Percentiles rank a stretch among this genome's conserved stretches.
These are phyloP conservation scores for Chionographis japonica DNA, from an alignment of 106 monocot species.

Conservation along the genomic window DNA sequence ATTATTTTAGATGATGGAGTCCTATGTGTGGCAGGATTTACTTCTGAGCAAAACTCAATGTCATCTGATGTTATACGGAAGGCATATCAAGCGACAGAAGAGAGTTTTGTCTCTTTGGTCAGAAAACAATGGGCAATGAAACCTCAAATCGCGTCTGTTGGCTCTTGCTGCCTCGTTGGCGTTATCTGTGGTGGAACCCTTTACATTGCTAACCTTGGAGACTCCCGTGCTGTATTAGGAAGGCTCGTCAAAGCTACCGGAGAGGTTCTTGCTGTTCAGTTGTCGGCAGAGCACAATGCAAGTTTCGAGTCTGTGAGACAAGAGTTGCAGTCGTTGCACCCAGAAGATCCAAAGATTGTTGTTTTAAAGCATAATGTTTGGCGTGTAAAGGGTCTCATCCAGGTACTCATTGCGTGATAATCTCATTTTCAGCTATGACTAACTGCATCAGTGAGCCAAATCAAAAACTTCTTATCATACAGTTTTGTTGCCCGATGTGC, in stretches of 20 bases:
- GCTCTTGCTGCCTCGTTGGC: too few species aligned
- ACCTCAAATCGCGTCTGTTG: background rate
- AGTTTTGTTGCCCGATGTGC: too few species aligned
- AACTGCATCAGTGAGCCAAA: too few species aligned
- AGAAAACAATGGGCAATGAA: slow-evolving; percentile 1
- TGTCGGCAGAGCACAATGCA: slow-evolving; percentile 1
- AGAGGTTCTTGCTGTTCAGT: slow-evolving; percentile 1
- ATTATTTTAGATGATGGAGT: background rate
- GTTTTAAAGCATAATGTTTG: slow-evolving; percentile 2
- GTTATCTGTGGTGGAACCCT: too few species aligned
- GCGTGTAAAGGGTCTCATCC: slow-evolving; percentile 2
- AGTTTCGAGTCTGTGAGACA: background rate
- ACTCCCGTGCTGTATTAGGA: slow-evolving; percentile 4
- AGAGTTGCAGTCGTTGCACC: background rate
- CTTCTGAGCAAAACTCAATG: background rate
- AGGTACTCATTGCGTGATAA: background rate
- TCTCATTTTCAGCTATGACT: too few species aligned
- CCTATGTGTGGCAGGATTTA: background rate
- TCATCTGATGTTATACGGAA: slow-evolving; percentile 4
- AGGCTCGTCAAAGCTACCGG: slow-evolving; percentile 3
- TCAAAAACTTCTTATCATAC: too few species aligned
- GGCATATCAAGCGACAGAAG: slow-evolving; percentile 2
- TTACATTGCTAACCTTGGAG: too few species aligned
- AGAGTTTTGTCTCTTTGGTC: background rate
- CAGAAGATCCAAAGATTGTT: background rate